These are phyloP conservation scores for Leishmania guyanensis DNA, from an alignment of 208 protist species.

Conservation along the genomic window DNA sequence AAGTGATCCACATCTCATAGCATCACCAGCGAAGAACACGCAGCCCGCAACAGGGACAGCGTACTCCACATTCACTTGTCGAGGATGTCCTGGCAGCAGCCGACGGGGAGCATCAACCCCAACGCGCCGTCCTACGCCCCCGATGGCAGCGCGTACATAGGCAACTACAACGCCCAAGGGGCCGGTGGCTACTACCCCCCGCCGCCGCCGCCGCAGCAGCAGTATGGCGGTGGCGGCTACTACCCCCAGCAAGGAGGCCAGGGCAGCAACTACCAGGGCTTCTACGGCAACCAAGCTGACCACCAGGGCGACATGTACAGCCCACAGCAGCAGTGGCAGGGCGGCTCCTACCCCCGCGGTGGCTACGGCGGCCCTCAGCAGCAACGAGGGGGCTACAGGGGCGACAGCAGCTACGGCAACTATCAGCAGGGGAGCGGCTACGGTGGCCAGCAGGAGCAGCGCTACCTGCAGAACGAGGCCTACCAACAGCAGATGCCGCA, in stretches of 20 bases:
- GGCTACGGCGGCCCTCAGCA: slow-evolving; percentile 11
- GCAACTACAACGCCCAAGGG: slow-evolving; percentile 15
- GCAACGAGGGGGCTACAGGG: slow-evolving; percentile 18
- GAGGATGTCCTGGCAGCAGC: slow-evolving; percentile 79
- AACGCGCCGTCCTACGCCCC: slow-evolving; percentile 38
- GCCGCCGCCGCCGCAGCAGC: slow-evolving; percentile 6
- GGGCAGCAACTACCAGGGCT: slow-evolving; percentile 11
- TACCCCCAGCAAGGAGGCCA: slow-evolving; percentile 7
- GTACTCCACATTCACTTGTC: too few relatives aligned
- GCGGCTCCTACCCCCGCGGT: slow-evolving; percentile 26
- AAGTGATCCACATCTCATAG: neutral
- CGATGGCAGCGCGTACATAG: neutral
- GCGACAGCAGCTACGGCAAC: slow-evolving; percentile 12
- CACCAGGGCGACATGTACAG: slow-evolving; percentile 10
- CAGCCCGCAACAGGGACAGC: too few relatives aligned
- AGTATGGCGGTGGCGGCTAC: slow-evolving; percentile 42
- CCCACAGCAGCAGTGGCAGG: slow-evolving; percentile 9
- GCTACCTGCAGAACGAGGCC: slow-evolving; percentile 14
- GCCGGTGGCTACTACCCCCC: slow-evolving; percentile 36
- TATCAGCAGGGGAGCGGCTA: slow-evolving; percentile 17
- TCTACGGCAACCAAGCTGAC: slow-evolving; percentile 12
- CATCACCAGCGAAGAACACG: neutral
- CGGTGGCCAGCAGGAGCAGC: slow-evolving; percentile 27
- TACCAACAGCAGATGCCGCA: slow-evolving; percentile 27
- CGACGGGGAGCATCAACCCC: slow-evolving; percentile 57